phyloP scores from a whole-genome alignment of 805 yeast species.

The Metschnikowia henanensis region DNA sequence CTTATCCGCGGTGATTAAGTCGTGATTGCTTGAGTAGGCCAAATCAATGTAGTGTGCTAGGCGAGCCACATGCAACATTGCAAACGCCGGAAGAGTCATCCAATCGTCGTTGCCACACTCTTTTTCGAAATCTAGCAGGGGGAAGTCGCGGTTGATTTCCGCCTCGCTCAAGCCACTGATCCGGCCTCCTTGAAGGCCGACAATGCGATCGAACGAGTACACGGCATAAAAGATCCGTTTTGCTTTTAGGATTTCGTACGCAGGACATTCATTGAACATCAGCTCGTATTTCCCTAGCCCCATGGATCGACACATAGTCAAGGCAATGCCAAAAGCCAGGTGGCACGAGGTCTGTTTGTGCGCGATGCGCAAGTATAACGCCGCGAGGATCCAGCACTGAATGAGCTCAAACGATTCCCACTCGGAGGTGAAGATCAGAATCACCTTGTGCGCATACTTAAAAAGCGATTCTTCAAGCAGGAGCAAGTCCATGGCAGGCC shows the following conservation, averaged over 20 bases:
- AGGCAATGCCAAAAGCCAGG: constrained; percentile 42
- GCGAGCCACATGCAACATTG: constrained; percentile 44
- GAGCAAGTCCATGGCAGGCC: constrained; percentile 23
- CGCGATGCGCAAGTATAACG: constrained; percentile 43
- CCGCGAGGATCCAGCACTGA: constrained; percentile 49
- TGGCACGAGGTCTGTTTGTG: constrained; percentile 46
- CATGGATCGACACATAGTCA: constrained; percentile 46
- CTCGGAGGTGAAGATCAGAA: constrained; percentile 44
- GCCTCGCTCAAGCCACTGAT: constrained; percentile 34
- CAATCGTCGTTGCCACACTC: constrained; percentile 45
- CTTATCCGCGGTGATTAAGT: constrained; percentile 28
- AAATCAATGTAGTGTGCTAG: constrained; percentile 39
- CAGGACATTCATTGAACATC: constrained; percentile 22
- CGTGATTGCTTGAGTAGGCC: constrained; percentile 26
- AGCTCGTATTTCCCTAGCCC: constrained; percentile 33
- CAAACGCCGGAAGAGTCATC: constrained; percentile 47
- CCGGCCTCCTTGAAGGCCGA: constrained; percentile 55
- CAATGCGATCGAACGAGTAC: constrained; percentile 52
- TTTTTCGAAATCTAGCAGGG: constrained; percentile 25
- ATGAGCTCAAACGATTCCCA: constrained; percentile 53
- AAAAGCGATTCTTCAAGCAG: constrained; percentile 44
- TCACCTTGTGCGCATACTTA: constrained; percentile 37
- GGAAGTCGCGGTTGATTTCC: constrained; percentile 37
- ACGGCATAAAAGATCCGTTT: constrained; percentile 55
- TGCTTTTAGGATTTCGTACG: constrained; percentile 47